Evolutionary conservation across 495 filamentous ascomycete genomes (phyloP).

Genomic region (Tetracladium marchalianum): DNA sequence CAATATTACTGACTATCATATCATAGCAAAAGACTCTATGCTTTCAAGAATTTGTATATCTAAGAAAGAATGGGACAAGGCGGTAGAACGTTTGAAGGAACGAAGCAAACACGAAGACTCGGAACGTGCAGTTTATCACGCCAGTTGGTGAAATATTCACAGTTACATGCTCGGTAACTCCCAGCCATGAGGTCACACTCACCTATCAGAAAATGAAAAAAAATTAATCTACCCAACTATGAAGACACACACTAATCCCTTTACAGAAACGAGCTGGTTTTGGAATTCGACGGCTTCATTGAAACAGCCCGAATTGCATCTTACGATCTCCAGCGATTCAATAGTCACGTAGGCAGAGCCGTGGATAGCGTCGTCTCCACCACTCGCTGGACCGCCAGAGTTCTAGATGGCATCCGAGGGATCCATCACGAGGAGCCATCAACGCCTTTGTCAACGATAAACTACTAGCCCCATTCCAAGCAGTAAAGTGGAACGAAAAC

Average conservation of each 20-base stretch:
- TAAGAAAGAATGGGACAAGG: slow-evolving; percentile 47
- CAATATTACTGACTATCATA: too few relatives aligned
- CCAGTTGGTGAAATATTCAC: slow-evolving; percentile 40
- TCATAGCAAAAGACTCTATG: too few relatives aligned
- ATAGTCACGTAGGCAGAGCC: slow-evolving; percentile 50
- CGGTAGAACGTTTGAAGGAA: slow-evolving; percentile 10
- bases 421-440: slow-evolving; percentile 28
- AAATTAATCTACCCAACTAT: not conserved
- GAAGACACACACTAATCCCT: not conserved
- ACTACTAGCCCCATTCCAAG: slow-evolving; percentile 48
- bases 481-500: slow-evolving; percentile 39
- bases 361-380: slow-evolving; percentile 63
- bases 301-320: slow-evolving; percentile 44
- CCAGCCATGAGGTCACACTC: not conserved
- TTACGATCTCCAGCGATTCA: slow-evolving; percentile 53
- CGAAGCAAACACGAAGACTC: slow-evolving; percentile 12
- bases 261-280: slow-evolving; percentile 48
- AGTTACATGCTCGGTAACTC: slow-evolving; percentile 18
- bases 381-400: slow-evolving; percentile 51
- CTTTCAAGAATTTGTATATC: too few relatives aligned
- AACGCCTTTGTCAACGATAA: slow-evolving; percentile 29
- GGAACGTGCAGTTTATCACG: slow-evolving; percentile 30
- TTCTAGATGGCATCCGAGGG: slow-evolving; percentile 33
- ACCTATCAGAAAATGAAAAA: not conserved
- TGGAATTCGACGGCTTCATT: slow-evolving; percentile 59